Percentiles rank a stretch among this genome's conserved stretches.
phyloP scores from a whole-genome alignment of 257 asterid species.

The Nicotiana obtusifolia region DNA sequence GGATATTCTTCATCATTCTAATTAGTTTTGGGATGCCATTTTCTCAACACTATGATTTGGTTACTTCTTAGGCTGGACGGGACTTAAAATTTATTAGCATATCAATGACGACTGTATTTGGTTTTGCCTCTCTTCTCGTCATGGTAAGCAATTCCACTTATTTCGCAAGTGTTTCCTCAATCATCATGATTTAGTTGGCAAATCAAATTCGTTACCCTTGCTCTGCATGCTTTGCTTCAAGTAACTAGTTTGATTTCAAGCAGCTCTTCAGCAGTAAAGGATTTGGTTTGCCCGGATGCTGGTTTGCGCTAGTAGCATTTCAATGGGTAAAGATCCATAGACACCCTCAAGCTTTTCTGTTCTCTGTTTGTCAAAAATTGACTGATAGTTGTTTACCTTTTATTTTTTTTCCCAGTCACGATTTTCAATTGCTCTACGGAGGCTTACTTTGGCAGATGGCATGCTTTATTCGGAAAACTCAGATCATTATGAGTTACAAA shows the following conservation, averaged over 20 bases:
- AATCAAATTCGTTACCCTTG: neutral
- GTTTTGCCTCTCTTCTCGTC: slow-evolving; percentile 56
- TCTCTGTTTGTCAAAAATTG: neutral
- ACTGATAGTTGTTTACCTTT: neutral
- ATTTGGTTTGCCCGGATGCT: slow-evolving; percentile 70
- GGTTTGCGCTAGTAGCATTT: slow-evolving; percentile 83
- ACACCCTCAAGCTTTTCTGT: neutral
- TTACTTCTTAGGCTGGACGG: slow-evolving; percentile 71
- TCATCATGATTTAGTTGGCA: neutral
- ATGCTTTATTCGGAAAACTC: slow-evolving; percentile 50
- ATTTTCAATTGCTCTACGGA: slow-evolving; percentile 58
- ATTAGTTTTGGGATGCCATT: neutral
- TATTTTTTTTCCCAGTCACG: slow-evolving; percentile 49
- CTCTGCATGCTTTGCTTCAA: neutral
- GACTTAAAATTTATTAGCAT: slow-evolving; percentile 80
- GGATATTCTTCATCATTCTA: neutral
- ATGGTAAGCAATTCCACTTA: slow-evolving; percentile 45
- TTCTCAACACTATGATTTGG: neutral
- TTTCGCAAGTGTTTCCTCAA: neutral
- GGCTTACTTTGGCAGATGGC: slow-evolving; percentile 56
- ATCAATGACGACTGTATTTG: slow-evolving; percentile 64
- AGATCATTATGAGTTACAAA: slow-evolving; percentile 28
- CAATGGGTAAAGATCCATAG: slow-evolving; percentile 60
- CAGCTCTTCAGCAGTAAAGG: slow-evolving; percentile 72
- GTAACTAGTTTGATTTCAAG: neutral